Evolutionary conservation across 2,329 filamentous ascomycete species (phyloP), one percentile per base, ranked within the genome.

Genomic region (Aureobasidium sp.): DNA sequence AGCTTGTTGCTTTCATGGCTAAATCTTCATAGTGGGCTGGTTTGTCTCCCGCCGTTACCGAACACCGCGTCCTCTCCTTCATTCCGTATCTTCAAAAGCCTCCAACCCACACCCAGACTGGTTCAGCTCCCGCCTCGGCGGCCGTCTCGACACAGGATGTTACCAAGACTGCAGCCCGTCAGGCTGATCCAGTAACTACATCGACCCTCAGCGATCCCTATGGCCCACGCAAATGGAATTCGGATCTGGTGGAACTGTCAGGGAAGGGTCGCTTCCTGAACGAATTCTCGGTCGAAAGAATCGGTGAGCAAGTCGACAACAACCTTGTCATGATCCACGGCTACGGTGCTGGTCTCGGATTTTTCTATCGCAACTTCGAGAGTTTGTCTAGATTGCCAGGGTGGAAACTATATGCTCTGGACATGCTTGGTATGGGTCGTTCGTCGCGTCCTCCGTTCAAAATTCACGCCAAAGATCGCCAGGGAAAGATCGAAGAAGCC

Each of bases 301-400:
- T 91, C 0, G 90, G 86, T 39, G 92, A 97, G 71, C 76, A 87
- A 5, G 84, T 85, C 0, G 87, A 95, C 51, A 87, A 97, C 71
- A 94, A 90, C 47, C 80, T 99, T 17, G 93, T 99, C 48, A 96
- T 99, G 85, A 79, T 99, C 5, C 94, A 99, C 72, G 94, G 94
- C 65, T 99, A 99, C 74, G 94, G 94, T 51, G 94, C 94, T 2
- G 94, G 94, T 0, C 82, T 99, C 0, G 94, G 93, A 26, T 97
- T 99, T 77, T 99, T 96, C 81, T 99, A 97, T 81, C 93, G 94
- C 77, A 99, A 99, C 73, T 96, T 96, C 64, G 94, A 99, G 74
- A 86, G 87, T 6, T 77, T 99, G 37, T 92, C 88, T 50, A 86
- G 92, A 20, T 78, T 86, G 1, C 80, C 82, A 32, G 92, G 92